These are phyloP conservation scores for Paraconiothyrium sp. DNA, from an alignment of 2,329 filamentous ascomycete species.

Conservation along the genomic window DNA sequence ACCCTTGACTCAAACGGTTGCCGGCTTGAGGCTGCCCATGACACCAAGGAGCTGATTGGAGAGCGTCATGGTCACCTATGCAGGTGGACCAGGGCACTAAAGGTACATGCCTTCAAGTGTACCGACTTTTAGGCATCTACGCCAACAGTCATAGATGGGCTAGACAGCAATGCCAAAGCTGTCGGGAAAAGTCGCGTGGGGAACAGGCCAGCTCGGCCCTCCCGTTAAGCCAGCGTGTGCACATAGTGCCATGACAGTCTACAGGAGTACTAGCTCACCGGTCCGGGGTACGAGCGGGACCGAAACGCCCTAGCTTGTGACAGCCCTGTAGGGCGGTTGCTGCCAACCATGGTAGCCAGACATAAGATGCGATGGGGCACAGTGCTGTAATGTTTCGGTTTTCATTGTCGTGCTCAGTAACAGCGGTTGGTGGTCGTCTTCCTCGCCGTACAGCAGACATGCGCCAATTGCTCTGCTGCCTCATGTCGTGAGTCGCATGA, in stretches of 20 bases:
- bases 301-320: slow-evolving; percentile 28
- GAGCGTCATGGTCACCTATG: slow-evolving; percentile 18
- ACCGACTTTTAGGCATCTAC: slow-evolving; percentile 35
- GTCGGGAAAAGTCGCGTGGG: slow-evolving; percentile 21
- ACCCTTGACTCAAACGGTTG: slow-evolving; percentile 36
- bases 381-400: neutral
- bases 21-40: slow-evolving; percentile 29
- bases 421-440: neutral
- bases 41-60: slow-evolving; percentile 27
- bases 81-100: slow-evolving; percentile 30
- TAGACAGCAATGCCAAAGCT: slow-evolving; percentile 17
- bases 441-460: neutral
- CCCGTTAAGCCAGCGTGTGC: slow-evolving; percentile 33
- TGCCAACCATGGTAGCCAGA: slow-evolving; percentile 8
- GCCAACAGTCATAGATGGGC: slow-evolving; percentile 21
- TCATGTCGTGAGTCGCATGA: slow-evolving; percentile 6
- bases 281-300: slow-evolving; percentile 23
- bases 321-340: slow-evolving; percentile 30
- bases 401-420: neutral
- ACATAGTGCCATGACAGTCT: slow-evolving; percentile 36
- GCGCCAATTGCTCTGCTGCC: slow-evolving; percentile 8
- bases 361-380: neutral
- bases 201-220: slow-evolving; percentile 36
- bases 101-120: slow-evolving; percentile 29
- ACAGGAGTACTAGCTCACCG: slow-evolving; percentile 27